Evolutionary conservation across 1,284 basidiomycete species (phyloP), one percentile per base, ranked within the genome.

Genomic region (Pterula multifida): DNA sequence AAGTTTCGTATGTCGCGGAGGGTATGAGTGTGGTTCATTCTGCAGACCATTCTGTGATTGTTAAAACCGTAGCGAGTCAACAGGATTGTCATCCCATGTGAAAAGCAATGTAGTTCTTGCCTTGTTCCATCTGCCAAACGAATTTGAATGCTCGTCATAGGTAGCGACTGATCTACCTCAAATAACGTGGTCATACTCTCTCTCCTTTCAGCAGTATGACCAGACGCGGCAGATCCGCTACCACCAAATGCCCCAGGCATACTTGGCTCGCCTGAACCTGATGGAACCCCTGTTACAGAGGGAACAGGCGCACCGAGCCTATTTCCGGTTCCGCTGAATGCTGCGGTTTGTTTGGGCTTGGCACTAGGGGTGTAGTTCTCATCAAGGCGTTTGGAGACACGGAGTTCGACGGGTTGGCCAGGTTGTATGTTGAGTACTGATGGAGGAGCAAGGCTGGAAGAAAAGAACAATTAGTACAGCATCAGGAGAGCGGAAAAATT

Each of bases 11-110:
- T 75, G 60, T 98, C 92, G 6, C 75, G 76, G 4, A 98, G 80
- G 0, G 90, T 98, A 61, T 98, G 92, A 9, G 81, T 84, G 51
- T 93, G 71, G 65, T 98, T 98, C 84, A 98, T 89, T 49, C 88
- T 72, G 45, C 78, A 84, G 2, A 92, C 85, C 64, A 95, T 78
- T 56, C 92, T 88, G 60, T 19, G 46, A 24, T 45, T 48, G 49
- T n/a, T n/a, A n/a, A n/a, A n/a, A n/a, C 32, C 9, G 32, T 35
- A n/a, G 32, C n/a, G n/a, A 35, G 32, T 11, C 11, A 35, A 11
- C 32, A n/a, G 11, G 32, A 9, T 11, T 35, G 9, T 9, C 32
- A 35, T 35, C 32, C 32, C 9, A 11, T 35, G 32, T 9, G 32
- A 9, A n/a, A n/a, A n/a, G n/a, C n/a, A n/a, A n/a, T n/a, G n/a